Evolutionary conservation across 208 protist species (phyloP).

Genomic region (Acanthamoeba culbertsoni): DNA sequence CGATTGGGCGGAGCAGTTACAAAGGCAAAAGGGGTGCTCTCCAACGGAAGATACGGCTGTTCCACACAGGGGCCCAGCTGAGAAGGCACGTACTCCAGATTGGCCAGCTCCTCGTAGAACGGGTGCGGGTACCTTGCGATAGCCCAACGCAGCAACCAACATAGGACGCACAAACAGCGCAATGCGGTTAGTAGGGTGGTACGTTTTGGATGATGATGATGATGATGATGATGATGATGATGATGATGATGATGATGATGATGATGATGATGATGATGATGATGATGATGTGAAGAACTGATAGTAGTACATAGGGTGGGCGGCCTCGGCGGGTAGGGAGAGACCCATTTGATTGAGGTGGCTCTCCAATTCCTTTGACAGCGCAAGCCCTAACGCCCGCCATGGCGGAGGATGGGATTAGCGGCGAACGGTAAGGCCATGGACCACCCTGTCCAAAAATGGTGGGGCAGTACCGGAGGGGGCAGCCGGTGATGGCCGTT

Average conservation of each 20-base stretch:
- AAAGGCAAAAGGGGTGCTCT: neutral
- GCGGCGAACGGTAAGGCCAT: too few species aligned
- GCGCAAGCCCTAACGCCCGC: neutral
- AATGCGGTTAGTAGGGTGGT: too few species aligned
- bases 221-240: neutral
- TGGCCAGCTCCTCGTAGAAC: neutral
- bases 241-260: neutral
- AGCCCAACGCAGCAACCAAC: neutral
- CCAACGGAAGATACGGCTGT: neutral
- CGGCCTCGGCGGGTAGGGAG: neutral
- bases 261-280: neutral
- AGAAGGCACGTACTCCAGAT: constrained; percentile 8
- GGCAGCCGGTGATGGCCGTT: neutral
- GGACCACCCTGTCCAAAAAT: too few species aligned
- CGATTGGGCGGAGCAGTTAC: neutral
- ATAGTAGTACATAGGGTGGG: neutral
- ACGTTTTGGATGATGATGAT: neutral
- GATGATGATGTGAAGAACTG: neutral
- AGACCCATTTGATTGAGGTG: neutral
- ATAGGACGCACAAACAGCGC: too few species aligned
- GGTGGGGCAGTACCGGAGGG: neutral
- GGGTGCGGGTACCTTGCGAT: neutral
- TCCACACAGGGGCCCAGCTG: constrained; percentile 12
- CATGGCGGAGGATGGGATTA: too few species aligned
- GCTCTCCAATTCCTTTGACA: neutral